A percentile compares a stretch with the other conserved stretches of the same genome.
These are phyloP conservation scores for Dimocarpus longan DNA, from an alignment of 345 rosid species.

Conservation along the genomic window DNA sequence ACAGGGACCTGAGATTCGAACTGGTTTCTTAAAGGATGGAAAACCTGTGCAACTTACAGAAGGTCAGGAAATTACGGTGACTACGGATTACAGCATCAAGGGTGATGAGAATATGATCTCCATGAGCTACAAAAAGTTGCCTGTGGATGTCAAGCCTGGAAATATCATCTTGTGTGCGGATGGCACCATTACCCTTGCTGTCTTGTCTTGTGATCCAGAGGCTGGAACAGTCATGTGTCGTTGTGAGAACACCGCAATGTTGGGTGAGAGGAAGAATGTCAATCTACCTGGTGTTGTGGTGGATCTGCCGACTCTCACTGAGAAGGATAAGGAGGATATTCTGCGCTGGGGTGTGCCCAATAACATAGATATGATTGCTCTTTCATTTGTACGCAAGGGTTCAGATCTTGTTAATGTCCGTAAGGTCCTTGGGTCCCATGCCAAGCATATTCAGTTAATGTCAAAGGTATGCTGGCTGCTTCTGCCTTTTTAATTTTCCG, in stretches of 20 bases:
- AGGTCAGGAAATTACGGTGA: constrained; percentile 63
- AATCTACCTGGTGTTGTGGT: constrained; percentile 94
- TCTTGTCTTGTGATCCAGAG: constrained; percentile 64
- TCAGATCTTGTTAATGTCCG: constrained; percentile 89
- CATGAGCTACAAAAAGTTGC: constrained; percentile 91
- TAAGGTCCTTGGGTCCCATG: constrained; percentile 79
- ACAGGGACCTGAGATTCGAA: constrained; percentile 78
- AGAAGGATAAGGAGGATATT: constrained; percentile 88
- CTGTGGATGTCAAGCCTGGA: constrained; percentile 74
- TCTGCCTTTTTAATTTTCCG: neutral
- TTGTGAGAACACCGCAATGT: constrained; percentile 77
- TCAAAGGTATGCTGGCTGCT: constrained; percentile 62
- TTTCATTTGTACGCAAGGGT: constrained; percentile 92
- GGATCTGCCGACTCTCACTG: constrained; percentile 87
- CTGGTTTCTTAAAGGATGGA: constrained; percentile 66
- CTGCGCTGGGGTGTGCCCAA: constrained; percentile 87
- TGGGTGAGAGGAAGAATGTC: constrained; percentile 94
- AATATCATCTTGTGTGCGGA: constrained; percentile 80
- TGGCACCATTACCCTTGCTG: constrained; percentile 79
- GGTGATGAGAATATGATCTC: constrained; percentile 68
- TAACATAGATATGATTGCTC: constrained; percentile 84
- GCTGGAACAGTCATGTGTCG: constrained; percentile 86
- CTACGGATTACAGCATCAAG: constrained; percentile 77
- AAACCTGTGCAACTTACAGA: constrained; percentile 63
- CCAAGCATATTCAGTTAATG: constrained; percentile 74